Percentiles rank a stretch among this genome's conserved stretches.
These are phyloP conservation scores for Mycothermus thermophilus DNA, from an alignment of 495 filamentous ascomycete genomes.

Conservation along the genomic window DNA sequence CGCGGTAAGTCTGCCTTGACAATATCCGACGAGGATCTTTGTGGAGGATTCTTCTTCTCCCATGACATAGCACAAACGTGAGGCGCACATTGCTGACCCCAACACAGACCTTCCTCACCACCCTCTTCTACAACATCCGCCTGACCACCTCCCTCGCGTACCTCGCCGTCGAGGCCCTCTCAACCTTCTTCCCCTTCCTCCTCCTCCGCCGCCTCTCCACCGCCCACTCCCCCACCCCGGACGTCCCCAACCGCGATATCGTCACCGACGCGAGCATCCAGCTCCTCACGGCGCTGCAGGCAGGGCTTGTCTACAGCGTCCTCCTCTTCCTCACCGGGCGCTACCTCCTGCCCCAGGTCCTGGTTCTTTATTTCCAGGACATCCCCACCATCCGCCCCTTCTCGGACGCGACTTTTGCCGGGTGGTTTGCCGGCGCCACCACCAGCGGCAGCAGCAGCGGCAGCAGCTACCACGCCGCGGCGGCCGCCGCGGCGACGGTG, in stretches of 20 bases:
- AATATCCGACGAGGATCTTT: no score
- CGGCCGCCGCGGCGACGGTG: no score
- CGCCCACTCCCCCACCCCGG: constrained; percentile 44
- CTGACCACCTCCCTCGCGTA: constrained; percentile 40
- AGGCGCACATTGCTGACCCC: constrained; percentile 9
- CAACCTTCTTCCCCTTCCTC: constrained; percentile 54
- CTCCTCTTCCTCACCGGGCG: constrained; percentile 48
- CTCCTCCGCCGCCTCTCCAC: constrained; percentile 50
- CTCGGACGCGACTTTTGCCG: constrained; percentile 42
- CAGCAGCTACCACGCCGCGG: no score
- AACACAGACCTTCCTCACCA: constrained; percentile 48
- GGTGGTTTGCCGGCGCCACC: no score
- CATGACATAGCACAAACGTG: constrained; percentile 4
- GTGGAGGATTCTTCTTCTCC: neutral
- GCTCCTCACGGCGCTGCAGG: constrained; percentile 47
- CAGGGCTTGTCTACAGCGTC: constrained; percentile 53
- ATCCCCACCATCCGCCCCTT: constrained; percentile 50
- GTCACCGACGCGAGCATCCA: constrained; percentile 50
- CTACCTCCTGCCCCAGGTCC: constrained; percentile 48
- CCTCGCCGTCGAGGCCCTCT: constrained; percentile 49
- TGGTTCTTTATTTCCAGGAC: constrained; percentile 56
- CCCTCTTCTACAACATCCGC: constrained; percentile 57
- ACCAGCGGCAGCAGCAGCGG: no score
- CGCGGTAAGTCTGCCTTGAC: constrained; percentile 33
- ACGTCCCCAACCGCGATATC: constrained; percentile 53